Conservation (phyloP, 441 rosid species). For the Arabidopsis lyrata region DNA sequence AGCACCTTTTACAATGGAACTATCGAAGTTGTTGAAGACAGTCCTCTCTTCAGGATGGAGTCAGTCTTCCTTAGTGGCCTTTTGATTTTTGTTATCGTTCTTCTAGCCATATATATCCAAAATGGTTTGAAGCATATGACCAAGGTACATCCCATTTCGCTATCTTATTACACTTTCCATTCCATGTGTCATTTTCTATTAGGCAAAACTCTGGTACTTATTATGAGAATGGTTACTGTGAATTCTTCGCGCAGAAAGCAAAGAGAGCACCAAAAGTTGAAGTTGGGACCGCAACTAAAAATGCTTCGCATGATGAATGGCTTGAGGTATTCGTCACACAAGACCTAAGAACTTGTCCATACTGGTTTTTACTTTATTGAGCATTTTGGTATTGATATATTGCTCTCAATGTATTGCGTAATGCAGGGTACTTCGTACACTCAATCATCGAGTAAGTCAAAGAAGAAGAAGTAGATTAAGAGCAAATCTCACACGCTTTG, state of each 20-base stretch:
- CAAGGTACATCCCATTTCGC: constrained; percentile 57
- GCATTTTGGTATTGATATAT: constrained; percentile 13
- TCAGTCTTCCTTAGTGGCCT: constrained; percentile 88
- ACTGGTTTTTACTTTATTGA: background rate
- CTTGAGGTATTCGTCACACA: constrained; percentile 63
- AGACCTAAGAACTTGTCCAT: background rate
- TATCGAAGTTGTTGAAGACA: constrained; percentile 86
- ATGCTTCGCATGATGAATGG: constrained; percentile 93
- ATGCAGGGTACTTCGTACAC: constrained; percentile 84
- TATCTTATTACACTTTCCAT: background rate
- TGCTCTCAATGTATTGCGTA: constrained; percentile 10
- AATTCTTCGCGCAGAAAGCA: constrained; percentile 59
- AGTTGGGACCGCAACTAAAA: constrained; percentile 82
- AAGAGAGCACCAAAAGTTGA: constrained; percentile 84
- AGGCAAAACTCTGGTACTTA: background rate
- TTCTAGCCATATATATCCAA: constrained; percentile 73
- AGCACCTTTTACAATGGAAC: constrained; percentile 87
- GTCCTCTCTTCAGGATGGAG: constrained; percentile 80
- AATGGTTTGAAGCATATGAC: constrained; percentile 71
- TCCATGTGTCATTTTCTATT: background rate
- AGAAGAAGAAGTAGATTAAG: constrained; percentile 69
- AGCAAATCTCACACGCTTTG: constrained; percentile 16
- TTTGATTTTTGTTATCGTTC: constrained; percentile 68
- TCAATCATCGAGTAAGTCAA: constrained; percentile 67
- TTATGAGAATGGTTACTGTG: background rate